Evolutionary conservation across 768 basidiomycete genomes (phyloP).

Genomic region (Lentinus brumalis): DNA sequence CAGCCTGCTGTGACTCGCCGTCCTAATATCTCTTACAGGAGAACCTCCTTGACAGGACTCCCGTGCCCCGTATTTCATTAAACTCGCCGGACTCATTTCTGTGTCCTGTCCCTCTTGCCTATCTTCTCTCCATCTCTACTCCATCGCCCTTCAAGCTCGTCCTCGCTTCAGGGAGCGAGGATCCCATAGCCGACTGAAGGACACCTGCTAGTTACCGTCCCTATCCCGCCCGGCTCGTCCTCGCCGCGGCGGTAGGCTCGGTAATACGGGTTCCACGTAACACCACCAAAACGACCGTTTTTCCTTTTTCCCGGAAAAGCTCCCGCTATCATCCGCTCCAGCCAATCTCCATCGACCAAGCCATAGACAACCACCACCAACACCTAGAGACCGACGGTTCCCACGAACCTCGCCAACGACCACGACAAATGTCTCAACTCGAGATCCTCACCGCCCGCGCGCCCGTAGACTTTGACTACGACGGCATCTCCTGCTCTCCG

Average conservation of each 20-base stretch:
- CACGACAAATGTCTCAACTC: conserved; percentile 55
- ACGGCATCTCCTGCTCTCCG: conserved; percentile 29
- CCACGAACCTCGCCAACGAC: conserved; percentile 9
- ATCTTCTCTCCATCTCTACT: conserved; percentile 10
- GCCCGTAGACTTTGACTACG: conserved; percentile 34
- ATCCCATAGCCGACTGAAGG: conserved; percentile 56
- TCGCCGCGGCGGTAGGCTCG: conserved; percentile 76
- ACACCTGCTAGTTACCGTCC: conserved; percentile 52
- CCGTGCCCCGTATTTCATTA: conserved; percentile 4
- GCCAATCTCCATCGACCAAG: conserved; percentile 17
- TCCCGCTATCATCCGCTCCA: conserved; percentile 4
- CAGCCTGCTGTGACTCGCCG: background rate
- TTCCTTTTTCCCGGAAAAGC: conserved; percentile 16
- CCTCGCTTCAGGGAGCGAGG: conserved; percentile 79
- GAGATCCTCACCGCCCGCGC: conserved; percentile 45
- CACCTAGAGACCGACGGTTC: conserved; percentile 28
- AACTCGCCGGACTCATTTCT: conserved; percentile 8
- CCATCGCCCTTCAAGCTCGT: conserved; percentile 46
- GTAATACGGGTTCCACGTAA: conserved; percentile 53
- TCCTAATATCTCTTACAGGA: conserved; percentile 43
- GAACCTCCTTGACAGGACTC: conserved; percentile 74
- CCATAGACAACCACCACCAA: conserved; percentile 27
- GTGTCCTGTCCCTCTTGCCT: conserved; percentile 11
- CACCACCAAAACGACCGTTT: conserved; percentile 28
- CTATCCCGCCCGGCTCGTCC: conserved; percentile 61